Percentiles rank a stretch among this genome's conserved stretches.
phyloP scores from a whole-genome alignment of 1,139 yeast species.

The Yamadazyma membranifaciens region DNA sequence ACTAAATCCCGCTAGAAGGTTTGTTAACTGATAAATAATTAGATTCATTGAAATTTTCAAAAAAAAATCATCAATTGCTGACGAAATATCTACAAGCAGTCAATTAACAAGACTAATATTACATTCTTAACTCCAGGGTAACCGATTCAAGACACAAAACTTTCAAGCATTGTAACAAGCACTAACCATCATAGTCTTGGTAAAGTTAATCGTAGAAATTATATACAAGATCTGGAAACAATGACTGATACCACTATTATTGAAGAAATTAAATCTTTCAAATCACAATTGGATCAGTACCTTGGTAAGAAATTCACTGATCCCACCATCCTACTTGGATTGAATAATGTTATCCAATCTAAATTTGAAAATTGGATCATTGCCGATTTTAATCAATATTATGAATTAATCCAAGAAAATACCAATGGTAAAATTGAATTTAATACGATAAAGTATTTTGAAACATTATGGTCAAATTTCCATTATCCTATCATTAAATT shows the following conservation, averaged over 20 bases:
- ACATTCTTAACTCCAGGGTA: no score
- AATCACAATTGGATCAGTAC: slow-evolving; percentile 28
- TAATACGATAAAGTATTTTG: slow-evolving; percentile 38
- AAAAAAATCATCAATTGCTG: no score
- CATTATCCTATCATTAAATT: slow-evolving; percentile 64
- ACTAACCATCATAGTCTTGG: no score
- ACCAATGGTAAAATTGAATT: slow-evolving; percentile 21
- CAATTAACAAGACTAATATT: no score
- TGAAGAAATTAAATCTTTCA: slow-evolving; percentile 25
- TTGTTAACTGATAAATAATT: no score
- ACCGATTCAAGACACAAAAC: no score
- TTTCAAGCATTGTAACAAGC: no score
- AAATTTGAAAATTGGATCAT: slow-evolving; percentile 40
- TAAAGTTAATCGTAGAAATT: no score
- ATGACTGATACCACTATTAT: slow-evolving; percentile 9
- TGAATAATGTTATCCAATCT: slow-evolving; percentile 41
- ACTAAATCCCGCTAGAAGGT: no score
- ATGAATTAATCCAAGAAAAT: slow-evolving; percentile 11
- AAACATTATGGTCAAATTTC: slow-evolving; percentile 56
- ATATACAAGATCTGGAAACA: not conserved
- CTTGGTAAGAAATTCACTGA: slow-evolving; percentile 35
- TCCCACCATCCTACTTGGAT: slow-evolving; percentile 45
- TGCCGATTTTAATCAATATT: slow-evolving; percentile 30
- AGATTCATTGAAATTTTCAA: no score
- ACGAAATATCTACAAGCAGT: no score